Percentiles rank a stretch among this genome's conserved stretches.
These are phyloP conservation scores for Adansonia rubrostipa DNA, from an alignment of 441 rosid species.

Conservation along the genomic window DNA sequence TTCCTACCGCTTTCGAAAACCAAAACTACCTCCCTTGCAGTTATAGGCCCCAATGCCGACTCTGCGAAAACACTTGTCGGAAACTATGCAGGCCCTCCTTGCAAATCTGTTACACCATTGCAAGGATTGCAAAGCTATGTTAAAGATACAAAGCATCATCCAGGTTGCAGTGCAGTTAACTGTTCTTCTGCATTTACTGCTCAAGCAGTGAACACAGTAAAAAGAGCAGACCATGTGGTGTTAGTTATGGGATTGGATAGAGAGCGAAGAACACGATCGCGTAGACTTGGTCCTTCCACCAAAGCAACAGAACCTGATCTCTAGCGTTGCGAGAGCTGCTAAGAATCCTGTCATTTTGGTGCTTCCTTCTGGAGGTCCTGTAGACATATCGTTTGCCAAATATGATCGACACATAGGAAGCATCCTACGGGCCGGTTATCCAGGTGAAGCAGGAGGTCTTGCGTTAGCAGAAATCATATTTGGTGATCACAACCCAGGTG, in stretches of 20 bases:
- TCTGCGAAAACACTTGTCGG: slow-evolving; percentile 54
- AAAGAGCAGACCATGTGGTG: slow-evolving; percentile 62
- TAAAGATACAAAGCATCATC: slow-evolving; percentile 44
- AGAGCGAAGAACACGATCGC: slow-evolving; percentile 64
- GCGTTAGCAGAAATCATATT: slow-evolving; percentile 79
- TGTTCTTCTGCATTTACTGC: slow-evolving; percentile 52
- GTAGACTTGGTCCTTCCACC: slow-evolving; percentile 67
- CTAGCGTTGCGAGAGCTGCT: slow-evolving; percentile 52
- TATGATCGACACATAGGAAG: slow-evolving; percentile 55
- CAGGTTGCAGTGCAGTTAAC: slow-evolving; percentile 62
- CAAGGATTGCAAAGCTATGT: slow-evolving; percentile 61
- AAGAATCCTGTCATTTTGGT: slow-evolving; percentile 67
- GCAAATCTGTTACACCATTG: slow-evolving; percentile 59
- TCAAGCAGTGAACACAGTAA: slow-evolving; percentile 54
- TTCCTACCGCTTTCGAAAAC: slow-evolving; percentile 51
- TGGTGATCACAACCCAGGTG: slow-evolving; percentile 87
- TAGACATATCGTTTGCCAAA: slow-evolving; percentile 66
- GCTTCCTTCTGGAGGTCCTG: slow-evolving; percentile 77
- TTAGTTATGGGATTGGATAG: slow-evolving; percentile 86
- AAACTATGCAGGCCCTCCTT: slow-evolving; percentile 75
- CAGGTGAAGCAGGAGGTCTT: slow-evolving; percentile 80
- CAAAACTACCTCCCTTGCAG: slow-evolving; percentile 51
- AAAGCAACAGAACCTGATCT: slow-evolving; percentile 57
- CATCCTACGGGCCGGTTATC: slow-evolving; percentile 90
- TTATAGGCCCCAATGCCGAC: slow-evolving; percentile 81